Conservation (phyloP, 345 rosid genomes). For the Citrus glauca region DNA sequence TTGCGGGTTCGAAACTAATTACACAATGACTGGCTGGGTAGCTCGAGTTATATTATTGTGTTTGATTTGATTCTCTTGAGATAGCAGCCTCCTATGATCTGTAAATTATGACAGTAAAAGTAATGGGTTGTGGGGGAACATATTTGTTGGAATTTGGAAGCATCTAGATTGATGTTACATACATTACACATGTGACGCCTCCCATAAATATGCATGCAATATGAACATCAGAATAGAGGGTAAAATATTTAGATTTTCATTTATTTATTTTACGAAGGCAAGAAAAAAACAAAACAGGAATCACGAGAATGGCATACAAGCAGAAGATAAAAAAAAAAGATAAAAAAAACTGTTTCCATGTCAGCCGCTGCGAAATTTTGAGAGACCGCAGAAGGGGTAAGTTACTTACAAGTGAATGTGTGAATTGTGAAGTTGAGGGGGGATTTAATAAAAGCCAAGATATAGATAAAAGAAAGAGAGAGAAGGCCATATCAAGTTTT, state of each 20-base stretch:
- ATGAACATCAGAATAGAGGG: slow-evolving; percentile 11
- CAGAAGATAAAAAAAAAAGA: not conserved
- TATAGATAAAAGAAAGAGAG: not conserved
- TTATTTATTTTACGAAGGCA: not conserved
- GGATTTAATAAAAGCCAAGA: not conserved
- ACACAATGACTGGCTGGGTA: not conserved
- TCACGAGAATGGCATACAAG: slow-evolving; percentile 48
- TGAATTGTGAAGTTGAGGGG: slow-evolving; percentile 9
- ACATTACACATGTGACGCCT: slow-evolving; percentile 4
- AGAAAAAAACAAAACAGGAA: slow-evolving; percentile 33
- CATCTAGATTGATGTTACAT: slow-evolving; percentile 4
- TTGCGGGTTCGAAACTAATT: not conserved
- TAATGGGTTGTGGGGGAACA: slow-evolving; percentile 9
- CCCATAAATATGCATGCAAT: slow-evolving; percentile 26
- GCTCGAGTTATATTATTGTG: not conserved
- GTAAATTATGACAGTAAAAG: slow-evolving; percentile 9
- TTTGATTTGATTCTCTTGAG: not conserved
- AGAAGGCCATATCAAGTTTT: slow-evolving; percentile 6
- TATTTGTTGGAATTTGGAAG: slow-evolving; percentile 15
- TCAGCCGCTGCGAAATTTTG: slow-evolving; percentile 46
- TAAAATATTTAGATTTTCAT: not conserved
- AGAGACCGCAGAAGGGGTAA: slow-evolving; percentile 15
- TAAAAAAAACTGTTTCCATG: slow-evolving; percentile 33
- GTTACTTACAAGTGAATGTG: not conserved
- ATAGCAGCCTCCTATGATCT: not conserved